Evolutionary conservation across 148 eudicot genomes (phyloP).

Genomic region (Rhododendron williamsianum): DNA sequence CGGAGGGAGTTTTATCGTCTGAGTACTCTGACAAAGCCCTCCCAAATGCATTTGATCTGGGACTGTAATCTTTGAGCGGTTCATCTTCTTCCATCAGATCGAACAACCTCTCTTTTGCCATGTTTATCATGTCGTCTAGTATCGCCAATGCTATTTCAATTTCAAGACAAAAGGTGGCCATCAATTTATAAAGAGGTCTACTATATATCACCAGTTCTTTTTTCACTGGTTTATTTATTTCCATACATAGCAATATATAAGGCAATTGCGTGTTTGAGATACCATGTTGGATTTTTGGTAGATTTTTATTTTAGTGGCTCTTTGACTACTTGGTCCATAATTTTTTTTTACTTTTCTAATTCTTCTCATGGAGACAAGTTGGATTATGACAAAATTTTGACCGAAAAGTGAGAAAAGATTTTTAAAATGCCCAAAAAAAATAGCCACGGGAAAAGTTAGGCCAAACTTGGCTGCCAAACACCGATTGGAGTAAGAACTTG

Average conservation of each 20-base stretch:
- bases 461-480: not conserved
- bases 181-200: not conserved
- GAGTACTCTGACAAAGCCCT: slow-evolving; percentile 29
- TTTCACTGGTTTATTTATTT: not conserved
- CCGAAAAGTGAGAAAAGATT: not conserved
- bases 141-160: slow-evolving; percentile 43
- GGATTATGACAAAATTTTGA: not conserved
- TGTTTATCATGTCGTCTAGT: slow-evolving; percentile 64
- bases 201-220: not conserved
- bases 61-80: slow-evolving; percentile 25
- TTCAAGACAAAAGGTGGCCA: not conserved
- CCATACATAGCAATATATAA: not conserved
- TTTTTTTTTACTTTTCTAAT: not conserved
- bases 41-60: slow-evolving; percentile 27
- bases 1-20: slow-evolving; percentile 33
- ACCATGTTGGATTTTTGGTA: not conserved
- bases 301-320: not conserved
- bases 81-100: slow-evolving; percentile 80
- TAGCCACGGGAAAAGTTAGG: not conserved
- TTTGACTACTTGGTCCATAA: not conserved
- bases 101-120: slow-evolving; percentile 59
- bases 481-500: not conserved
- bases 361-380: not conserved
- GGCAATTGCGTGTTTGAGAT: not conserved
- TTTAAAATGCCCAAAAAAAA: not conserved